Evolutionary conservation across 1,139 yeast species (phyloP), one percentile per base, ranked within the genome.

Genomic region (Scheffersomyces cryptocercus): DNA sequence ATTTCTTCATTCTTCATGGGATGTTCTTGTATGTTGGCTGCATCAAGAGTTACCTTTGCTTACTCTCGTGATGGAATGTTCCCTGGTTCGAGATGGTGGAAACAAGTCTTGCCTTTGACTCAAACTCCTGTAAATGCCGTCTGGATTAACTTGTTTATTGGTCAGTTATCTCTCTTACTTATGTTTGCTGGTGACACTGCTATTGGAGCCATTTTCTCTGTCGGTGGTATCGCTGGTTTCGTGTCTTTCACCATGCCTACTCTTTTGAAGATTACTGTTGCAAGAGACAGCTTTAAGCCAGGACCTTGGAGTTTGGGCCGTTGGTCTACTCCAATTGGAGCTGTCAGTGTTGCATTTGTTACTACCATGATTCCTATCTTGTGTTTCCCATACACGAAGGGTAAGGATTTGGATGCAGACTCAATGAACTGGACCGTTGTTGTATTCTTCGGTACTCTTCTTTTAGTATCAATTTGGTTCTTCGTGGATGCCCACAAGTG

Each of bases 221-320:
- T 85, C 33, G 89, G 89, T 41, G 91, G 89, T 43, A 84, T 84
- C 57, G 79, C 87, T 13, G 84, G 88, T 0, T 84, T 84, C 55
- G 75, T 84, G 48, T 84, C 90, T 1, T 85, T 85, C 61, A 75
- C 82, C n/a, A 68, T 82, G 53, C 91, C 91, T 16, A 80, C 85
- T 11, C 59, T 81, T 4, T 71, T 85, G 51, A 81, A 83, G 56
- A 75, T 82, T 49, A 76, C 85, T 1, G 78, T 74, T 53, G 77
- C 85, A 10, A 66, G 77, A 44, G 65, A 77, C 15, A 67, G 73
- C 2, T 85, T 84, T 65, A 67, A 69, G 47, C 79, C 80, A 11
- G 93, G 91, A 2, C 91, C 91, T 2, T 84, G 88, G 84, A 70
- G 79, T 56, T 68, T 85, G 44, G 93, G 93, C 31, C 64, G 55